phyloP scores from a whole-genome alignment of 495 filamentous ascomycete species.

The Penicillium goetzii region DNA sequence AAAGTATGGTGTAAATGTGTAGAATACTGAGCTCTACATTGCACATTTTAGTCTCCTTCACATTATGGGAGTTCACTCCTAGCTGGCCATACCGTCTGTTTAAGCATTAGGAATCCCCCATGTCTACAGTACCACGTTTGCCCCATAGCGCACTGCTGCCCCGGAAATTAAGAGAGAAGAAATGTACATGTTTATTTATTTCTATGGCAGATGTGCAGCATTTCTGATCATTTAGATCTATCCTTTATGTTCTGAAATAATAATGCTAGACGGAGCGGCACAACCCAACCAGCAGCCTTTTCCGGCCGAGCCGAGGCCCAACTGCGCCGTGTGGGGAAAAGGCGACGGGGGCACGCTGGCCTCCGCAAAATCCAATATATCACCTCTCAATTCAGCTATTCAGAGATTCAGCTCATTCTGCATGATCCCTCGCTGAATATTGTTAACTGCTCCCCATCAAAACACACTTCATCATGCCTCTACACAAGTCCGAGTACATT shows the following conservation, averaged over 20 bases:
- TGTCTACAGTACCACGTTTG: neutral
- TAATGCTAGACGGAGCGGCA: neutral
- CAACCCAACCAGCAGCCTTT: neutral
- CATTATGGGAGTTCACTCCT: too few relatives aligned
- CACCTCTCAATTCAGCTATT: neutral
- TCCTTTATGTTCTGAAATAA: neutral
- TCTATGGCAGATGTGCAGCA: neutral
- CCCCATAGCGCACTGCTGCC: neutral
- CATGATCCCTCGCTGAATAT: slow-evolving; percentile 3
- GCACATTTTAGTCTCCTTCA: too few relatives aligned
- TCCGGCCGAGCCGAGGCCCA: slow-evolving; percentile 27
- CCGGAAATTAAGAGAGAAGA: neutral
- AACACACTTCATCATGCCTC: slow-evolving; percentile 47
- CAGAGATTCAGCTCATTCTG: neutral
- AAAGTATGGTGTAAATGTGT: too few relatives aligned
- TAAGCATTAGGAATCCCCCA: too few relatives aligned
- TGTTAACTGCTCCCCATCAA: neutral
- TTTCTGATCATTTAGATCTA: neutral
- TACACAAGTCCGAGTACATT: slow-evolving; percentile 73
- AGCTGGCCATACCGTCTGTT: too few relatives aligned
- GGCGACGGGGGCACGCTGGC: slow-evolving; percentile 19
- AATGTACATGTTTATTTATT: neutral
- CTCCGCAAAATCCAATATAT: slow-evolving; percentile 11
- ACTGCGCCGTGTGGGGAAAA: slow-evolving; percentile 30
- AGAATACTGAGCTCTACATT: too few relatives aligned